phyloP scores from a whole-genome alignment of 2,329 filamentous ascomycete genomes.

The Escovopsis sp. region DNA sequence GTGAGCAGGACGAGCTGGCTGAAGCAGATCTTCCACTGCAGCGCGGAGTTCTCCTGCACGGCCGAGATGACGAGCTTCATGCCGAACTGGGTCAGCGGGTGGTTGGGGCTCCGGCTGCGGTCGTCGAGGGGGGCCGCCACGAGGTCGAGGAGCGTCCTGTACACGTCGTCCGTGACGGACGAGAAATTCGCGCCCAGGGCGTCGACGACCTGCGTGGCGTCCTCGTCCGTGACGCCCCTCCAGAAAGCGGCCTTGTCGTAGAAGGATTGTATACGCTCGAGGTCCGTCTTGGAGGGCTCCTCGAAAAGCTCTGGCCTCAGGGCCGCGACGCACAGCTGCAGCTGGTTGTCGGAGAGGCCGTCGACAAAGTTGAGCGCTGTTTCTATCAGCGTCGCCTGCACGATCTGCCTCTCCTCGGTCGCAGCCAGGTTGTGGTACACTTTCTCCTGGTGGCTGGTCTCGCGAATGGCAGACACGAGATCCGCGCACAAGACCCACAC shows the following conservation, averaged over 20 bases:
- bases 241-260: constrained; percentile 67
- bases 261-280: constrained; percentile 62
- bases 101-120: constrained; percentile 28
- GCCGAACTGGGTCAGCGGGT: constrained; percentile 59
- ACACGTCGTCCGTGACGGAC: constrained; percentile 39
- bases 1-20: constrained; percentile 71
- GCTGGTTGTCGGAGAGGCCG: constrained; percentile 52
- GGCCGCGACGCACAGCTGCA: constrained; percentile 50
- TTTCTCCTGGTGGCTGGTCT: constrained; percentile 64
- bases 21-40: constrained; percentile 60
- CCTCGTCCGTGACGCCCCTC: constrained; percentile 67
- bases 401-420: constrained; percentile 36
- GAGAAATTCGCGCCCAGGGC: constrained; percentile 51
- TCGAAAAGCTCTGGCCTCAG: constrained; percentile 61
- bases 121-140: constrained; percentile 30
- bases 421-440: constrained; percentile 51
- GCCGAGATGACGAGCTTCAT: constrained; percentile 59
- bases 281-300: constrained; percentile 52
- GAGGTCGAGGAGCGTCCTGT: constrained; percentile 32
- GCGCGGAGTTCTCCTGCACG: constrained; percentile 60
- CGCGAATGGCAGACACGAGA: constrained; percentile 60
- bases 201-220: constrained; percentile 52
- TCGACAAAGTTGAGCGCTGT: constrained; percentile 57
- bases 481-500: constrained; percentile 79
- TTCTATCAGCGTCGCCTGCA: constrained; percentile 47